Conservation (phyloP, 139 green algal genomes). For the Micromonas commoda region DNA sequence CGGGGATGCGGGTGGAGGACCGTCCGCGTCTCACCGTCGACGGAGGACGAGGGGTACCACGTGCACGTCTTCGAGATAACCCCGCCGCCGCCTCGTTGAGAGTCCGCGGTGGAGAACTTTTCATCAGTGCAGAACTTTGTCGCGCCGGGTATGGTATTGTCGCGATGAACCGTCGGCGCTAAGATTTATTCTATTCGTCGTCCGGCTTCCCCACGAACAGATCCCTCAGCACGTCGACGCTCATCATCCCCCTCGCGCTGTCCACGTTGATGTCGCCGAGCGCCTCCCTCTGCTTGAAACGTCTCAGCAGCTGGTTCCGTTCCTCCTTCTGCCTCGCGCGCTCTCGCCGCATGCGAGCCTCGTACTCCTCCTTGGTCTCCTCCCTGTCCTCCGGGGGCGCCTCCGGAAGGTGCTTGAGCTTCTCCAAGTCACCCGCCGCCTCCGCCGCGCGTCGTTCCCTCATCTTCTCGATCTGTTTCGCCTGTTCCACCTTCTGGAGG, state of each 20-base stretch:
- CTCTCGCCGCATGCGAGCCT: not conserved
- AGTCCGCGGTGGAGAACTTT: not conserved
- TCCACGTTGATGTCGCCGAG: not conserved
- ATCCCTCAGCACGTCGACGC: not conserved
- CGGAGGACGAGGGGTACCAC: not conserved
- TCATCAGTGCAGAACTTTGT: not conserved
- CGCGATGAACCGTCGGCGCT: not conserved
- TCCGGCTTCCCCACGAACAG: not conserved
- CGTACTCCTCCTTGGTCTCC: not conserved
- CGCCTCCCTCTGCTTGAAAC: conserved; percentile 9
- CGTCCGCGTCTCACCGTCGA: not conserved
- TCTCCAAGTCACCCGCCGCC: not conserved
- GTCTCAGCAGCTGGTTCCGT: not conserved
- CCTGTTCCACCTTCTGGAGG: conserved; percentile 56
- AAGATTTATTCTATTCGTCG: not conserved
- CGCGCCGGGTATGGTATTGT: not conserved
- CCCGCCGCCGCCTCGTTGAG: no score
- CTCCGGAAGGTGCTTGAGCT: not conserved
- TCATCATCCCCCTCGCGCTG: not conserved
- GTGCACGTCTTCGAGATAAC: not conserved
- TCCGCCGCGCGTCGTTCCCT: conserved; percentile 36
- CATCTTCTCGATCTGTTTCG: conserved; percentile 51
- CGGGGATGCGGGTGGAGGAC: not conserved
- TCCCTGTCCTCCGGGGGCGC: not conserved
- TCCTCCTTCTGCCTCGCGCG: not conserved